These are phyloP conservation scores for Solanum arcanum DNA, from an alignment of 257 asterid species.

Conservation along the genomic window DNA sequence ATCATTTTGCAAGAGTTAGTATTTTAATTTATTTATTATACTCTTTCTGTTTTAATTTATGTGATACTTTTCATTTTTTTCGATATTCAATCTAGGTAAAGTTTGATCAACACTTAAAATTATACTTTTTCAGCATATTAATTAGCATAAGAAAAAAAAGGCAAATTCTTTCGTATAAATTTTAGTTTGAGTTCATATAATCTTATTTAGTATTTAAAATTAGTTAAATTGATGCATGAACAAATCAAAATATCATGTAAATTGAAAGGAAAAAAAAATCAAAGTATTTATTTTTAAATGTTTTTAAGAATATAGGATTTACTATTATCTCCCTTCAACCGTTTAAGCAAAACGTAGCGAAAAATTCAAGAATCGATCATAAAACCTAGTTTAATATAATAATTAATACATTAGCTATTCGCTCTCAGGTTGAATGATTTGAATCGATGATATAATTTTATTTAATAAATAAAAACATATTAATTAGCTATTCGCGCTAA, in stretches of 20 bases:
- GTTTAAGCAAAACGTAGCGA: background rate
- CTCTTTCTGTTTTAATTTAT: background rate
- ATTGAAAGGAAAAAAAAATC: too few species aligned
- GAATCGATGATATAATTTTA: background rate
- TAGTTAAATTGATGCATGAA: background rate
- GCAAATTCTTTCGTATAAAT: too few species aligned
- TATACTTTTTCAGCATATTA: background rate
- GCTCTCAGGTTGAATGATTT: background rate
- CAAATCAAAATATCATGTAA: too few species aligned
- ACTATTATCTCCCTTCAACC: background rate
- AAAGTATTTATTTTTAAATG: background rate
- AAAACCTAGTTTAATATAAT: background rate
- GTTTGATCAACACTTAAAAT: background rate
- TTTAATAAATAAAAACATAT: background rate
- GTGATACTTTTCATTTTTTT: background rate
- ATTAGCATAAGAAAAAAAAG: too few species aligned
- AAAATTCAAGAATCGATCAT: background rate
- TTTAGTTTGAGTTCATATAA: background rate
- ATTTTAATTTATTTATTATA: background rate
- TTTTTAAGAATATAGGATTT: background rate
- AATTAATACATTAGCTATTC: background rate
- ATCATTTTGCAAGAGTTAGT: slow-evolving; percentile 19
- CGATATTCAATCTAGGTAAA: background rate
- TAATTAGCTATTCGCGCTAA: background rate
- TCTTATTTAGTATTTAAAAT: too few species aligned